Evolutionary conservation across 805 yeast genomes (phyloP), one percentile per base, ranked within the genome.

Genomic region (Myxozyma nipponensis): DNA sequence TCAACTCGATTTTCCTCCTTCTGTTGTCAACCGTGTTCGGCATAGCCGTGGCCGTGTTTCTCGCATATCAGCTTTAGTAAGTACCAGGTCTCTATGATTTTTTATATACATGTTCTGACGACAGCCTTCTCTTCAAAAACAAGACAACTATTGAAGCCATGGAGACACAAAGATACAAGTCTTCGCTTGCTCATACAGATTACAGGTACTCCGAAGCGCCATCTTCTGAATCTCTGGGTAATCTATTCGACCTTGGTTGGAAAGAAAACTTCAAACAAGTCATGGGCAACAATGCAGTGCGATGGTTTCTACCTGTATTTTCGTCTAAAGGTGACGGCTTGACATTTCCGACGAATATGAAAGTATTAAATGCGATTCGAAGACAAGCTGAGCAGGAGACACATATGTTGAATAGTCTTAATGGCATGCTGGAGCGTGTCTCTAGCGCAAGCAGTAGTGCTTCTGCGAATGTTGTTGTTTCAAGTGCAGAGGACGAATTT

Each of bases 61-160:
- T 78, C 0, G 72, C 69, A 1, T 82, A 84, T 56, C 62, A 66
- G 2, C 51, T 62, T n/a, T 68, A 64, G 53, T 58, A 45, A 24
- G 61, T 38, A 3, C 13, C 18, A 15, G 2, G 10, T 15, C 32
- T 44, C 7, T 10, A 15, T 19, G 6, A 9, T 18, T 18, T 15
- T 45, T 44, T 17, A 4, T 24, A n/a, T 17, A 17, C 13, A 15
- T 23, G 3, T 1, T 13, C 37, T 47, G n/a, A 59, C 75, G 81
- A 45, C 2, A 86, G 78, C 59, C 77, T 86, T 59, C 66, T 86
- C 6, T 54, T 80, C 19, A 67, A 65, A 9, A 91, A 91, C 69
- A 69, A 72, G 52, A 90, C 97, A 3, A 91, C 98, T 0, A 75
- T 91, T 23, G 98, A 93, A 68, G 71, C 81, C 4, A 60, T 72